These are phyloP conservation scores for Claviceps pusilla DNA, from an alignment of 2,329 filamentous ascomycete species.

Conservation along the genomic window DNA sequence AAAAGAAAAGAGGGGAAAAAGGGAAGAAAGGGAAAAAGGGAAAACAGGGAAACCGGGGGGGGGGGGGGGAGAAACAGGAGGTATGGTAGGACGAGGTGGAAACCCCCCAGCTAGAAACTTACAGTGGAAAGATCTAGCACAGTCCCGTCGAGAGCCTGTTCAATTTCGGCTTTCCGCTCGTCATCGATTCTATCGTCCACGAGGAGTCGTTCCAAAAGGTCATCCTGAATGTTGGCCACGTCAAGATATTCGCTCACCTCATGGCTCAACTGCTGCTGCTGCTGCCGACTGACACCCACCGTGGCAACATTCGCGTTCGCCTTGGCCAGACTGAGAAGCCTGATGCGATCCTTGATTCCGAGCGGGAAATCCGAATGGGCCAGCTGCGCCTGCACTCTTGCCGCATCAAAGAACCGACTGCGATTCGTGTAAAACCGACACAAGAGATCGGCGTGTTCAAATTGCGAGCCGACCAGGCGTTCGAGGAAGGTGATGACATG, in stretches of 20 bases:
- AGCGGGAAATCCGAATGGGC: constrained; percentile 71
- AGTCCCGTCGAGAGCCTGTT: constrained; percentile 57
- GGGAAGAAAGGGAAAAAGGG: too few species aligned
- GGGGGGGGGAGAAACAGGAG: too few species aligned
- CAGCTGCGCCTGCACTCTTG: constrained; percentile 68
- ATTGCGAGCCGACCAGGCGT: constrained; percentile 55
- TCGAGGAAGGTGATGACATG: constrained; percentile 79
- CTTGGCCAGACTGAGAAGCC: constrained; percentile 78
- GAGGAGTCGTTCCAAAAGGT: constrained; percentile 64
- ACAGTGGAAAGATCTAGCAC: constrained; percentile 65
- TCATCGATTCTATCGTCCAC: constrained; percentile 54
- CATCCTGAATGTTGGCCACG: constrained; percentile 87
- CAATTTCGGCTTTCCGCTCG: constrained; percentile 48
- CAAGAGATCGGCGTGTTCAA: constrained; percentile 73
- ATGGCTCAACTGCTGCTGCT: constrained; percentile 72
- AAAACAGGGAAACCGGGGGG: too few species aligned
- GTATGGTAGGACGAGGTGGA: too few species aligned
- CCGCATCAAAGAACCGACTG: constrained; percentile 71
- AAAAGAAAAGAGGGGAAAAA: not conserved
- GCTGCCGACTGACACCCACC: constrained; percentile 59
- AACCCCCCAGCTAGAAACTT: constrained; percentile 19
- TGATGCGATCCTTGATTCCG: constrained; percentile 70
- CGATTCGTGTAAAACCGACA: constrained; percentile 87
- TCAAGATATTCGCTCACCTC: constrained; percentile 77
- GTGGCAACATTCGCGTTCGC: constrained; percentile 80